These are phyloP conservation scores for Poa annua DNA, from an alignment of 176 grass and related monocot species.

Conservation along the genomic window DNA sequence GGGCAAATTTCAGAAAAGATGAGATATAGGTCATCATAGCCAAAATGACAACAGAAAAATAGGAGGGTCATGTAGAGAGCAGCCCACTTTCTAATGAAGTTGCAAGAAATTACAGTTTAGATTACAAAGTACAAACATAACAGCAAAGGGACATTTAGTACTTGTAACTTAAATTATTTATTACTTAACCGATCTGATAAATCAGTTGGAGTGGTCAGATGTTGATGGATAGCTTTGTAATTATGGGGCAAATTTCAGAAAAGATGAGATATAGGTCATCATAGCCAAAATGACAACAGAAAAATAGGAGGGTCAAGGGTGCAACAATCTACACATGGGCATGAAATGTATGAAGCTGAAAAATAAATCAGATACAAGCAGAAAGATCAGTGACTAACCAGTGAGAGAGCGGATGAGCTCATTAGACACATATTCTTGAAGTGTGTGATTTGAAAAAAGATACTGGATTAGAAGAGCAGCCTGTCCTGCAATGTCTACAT, in stretches of 20 bases:
- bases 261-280: conserved; percentile 15
- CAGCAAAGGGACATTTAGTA: conserved; percentile 1
- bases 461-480: conserved; percentile 84
- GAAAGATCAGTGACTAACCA: conserved; percentile 51
- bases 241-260: not conserved
- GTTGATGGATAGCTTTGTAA: conserved; percentile 20
- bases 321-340: conserved; percentile 12
- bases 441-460: conserved; percentile 96
- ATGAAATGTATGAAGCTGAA: conserved; percentile 33
- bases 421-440: conserved; percentile 98
- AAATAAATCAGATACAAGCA: not conserved
- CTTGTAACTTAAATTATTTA: conserved; percentile 14
- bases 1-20: not conserved
- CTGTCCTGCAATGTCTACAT: conserved; percentile 83
- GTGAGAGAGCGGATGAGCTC: conserved; percentile 96
- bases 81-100: conserved; percentile 83
- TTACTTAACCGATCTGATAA: conserved; percentile 16
- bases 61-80: conserved; percentile 69
- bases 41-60: conserved; percentile 23
- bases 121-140: conserved; percentile 35
- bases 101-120: conserved; percentile 51
- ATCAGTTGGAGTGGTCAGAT: conserved; percentile 14
- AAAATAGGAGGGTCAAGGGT: not conserved
- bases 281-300: conserved; percentile 19
- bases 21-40: conserved; percentile 5